Base-by-base conservation (phyloP, 495 filamentous ascomycete species). In the Glutinoglossum americanum region DNA sequence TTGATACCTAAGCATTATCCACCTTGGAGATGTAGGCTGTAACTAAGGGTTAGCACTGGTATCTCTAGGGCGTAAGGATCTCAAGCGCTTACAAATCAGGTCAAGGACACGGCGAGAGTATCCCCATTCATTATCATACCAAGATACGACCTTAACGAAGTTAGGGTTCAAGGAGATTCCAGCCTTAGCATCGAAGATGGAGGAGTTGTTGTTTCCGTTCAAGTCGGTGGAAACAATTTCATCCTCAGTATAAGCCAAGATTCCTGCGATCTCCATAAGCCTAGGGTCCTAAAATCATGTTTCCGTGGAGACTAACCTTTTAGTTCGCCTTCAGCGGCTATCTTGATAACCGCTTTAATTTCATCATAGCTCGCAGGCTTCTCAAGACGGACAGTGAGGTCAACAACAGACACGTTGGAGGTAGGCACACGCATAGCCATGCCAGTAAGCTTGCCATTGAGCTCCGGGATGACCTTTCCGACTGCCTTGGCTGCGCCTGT, bases 401-500 rank as follows among this genome's bases (percentile, higher is more conserved):
- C 92, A 66, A 98, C 93, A 70, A 98, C 92, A 61, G 92, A 98
- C 71, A 98, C 92, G 77, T 98, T 97, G 77, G 87, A 74, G 67
- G 92, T 97, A 57, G 92, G 92, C 49, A 98, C 90, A 83, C 92
- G 92, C 85, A 98, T 89, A 65, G 93, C 76, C 92, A 98, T 95
- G 73, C 92, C 92, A 63, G 92, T 98, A 62, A 98, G 87, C 84
- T 98, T 98, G 80, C 92, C 92, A 75, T 98, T 97, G 60, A 98
- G 79, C 58, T 78, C 72, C 58, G 92, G 92, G 65, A 98, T 97
- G 74, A 98, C 92, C 81, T 98, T 98, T 75, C 92, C 92, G 75
- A 98, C 92, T 69, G 92, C 92, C 85, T 98, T 98, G 68, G 92
- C 92, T 71, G 92, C 92, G 81, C 92, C 92, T 62, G 92, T 98